phyloP scores from a whole-genome alignment of 2,329 filamentous ascomycete genomes.

The Mycosphaerella sp. region DNA sequence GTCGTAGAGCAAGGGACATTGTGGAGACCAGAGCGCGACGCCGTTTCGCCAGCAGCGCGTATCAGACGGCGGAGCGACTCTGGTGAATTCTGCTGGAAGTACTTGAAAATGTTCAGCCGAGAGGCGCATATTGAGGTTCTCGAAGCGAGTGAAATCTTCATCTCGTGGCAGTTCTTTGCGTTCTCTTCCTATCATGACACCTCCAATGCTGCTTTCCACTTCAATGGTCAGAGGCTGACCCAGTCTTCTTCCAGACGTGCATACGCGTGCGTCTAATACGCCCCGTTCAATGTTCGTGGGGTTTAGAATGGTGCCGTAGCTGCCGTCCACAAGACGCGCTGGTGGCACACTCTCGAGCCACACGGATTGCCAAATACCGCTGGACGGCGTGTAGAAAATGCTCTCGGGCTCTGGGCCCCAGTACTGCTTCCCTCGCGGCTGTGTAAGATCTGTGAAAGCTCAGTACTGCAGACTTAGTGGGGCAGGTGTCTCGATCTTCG shows the following conservation, averaged over 20 bases:
- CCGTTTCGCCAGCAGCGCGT: conserved; percentile 46
- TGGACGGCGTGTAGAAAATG: conserved; percentile 67
- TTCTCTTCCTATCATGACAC: conserved; percentile 42
- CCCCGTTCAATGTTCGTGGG: conserved; percentile 51
- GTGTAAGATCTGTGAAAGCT: conserved; percentile 46
- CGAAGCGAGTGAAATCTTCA: conserved; percentile 42
- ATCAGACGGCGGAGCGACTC: conserved; percentile 35
- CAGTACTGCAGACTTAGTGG: neutral
- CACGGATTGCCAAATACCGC: conserved; percentile 68
- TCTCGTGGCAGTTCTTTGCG: conserved; percentile 45
- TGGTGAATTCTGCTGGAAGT: conserved; percentile 36
- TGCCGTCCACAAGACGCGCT: conserved; percentile 50
- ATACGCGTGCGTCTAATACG: conserved; percentile 46
- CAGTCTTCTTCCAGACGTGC: conserved; percentile 45
- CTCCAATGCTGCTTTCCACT: conserved; percentile 49
- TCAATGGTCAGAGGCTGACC: conserved; percentile 46
- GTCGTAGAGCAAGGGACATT: conserved; percentile 52
- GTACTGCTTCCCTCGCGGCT: conserved; percentile 63
- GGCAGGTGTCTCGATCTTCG: neutral
- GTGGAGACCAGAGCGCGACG: conserved; percentile 57
- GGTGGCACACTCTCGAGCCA: conserved; percentile 58
- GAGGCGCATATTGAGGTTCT: conserved; percentile 45
- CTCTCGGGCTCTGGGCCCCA: conserved; percentile 53
- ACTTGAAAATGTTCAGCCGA: conserved; percentile 37
- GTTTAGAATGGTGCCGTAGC: conserved; percentile 52